Evolutionary conservation across 139 green algal genomes (phyloP), one percentile per base, ranked within the genome.

Genomic region (Chlorella ohadii): DNA sequence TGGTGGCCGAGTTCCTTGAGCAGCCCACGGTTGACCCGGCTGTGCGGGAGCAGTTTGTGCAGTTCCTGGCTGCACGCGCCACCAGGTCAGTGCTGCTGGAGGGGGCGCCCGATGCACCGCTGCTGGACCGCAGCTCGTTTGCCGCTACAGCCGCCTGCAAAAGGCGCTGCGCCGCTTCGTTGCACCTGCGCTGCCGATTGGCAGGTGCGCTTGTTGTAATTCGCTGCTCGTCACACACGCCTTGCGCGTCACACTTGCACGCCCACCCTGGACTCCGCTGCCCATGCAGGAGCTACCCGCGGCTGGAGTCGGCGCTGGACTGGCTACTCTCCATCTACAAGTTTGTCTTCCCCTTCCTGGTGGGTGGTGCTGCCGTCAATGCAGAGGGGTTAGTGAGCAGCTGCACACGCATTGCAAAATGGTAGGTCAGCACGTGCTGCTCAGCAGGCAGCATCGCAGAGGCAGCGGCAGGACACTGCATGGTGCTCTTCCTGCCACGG

Each of bases 321-420:
- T 89, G 86, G 86, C 75, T 89, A 22, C 63, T 89, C 15, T 39
- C 81, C n/a, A 20, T 81, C 23, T 89, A 89, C 72, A 89, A 89
- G 64, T 87, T 89, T 59, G 56, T 71, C 19, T 89, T 89, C 73
- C 86, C 86, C 11, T 89, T 89, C 74, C 51, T 89, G 72, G 73
- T 86, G 47, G 34, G 71, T 16, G 17, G n/a, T 20, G 20, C 13
- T 31, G 59, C 51, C 51, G 12, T 13, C 51, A 13, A 59, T 59
- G 6, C 11, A 55, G 44, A 6, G 11, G 44, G 6, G 44, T 6
- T 55, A 11, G 11, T 55, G 44, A 16, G 44, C 44, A 55, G 44
- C 44, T 55, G 44, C 11, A 11, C 44, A 55, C 7, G 11, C 6
- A 11, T 55, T 55, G 44, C 44, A 55, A 6, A 11, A 6, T n/a